A percentile compares a stretch with the other conserved stretches of the same genome.
These are phyloP conservation scores for Rhizomucor pusillus DNA, from an alignment of 371 early-diverging fungal species.

Conservation along the genomic window DNA sequence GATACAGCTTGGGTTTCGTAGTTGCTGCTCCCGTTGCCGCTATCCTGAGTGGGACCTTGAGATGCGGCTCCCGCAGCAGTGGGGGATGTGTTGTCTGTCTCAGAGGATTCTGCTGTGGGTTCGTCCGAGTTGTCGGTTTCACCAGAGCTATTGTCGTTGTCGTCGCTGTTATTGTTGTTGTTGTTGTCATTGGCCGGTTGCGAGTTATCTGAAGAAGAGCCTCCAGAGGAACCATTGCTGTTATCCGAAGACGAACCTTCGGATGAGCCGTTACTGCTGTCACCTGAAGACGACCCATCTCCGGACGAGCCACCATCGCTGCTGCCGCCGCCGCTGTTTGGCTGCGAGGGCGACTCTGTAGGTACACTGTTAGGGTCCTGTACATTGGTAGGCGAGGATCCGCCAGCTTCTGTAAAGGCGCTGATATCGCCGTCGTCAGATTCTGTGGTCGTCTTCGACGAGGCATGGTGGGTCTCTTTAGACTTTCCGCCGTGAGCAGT, in stretches of 20 bases:
- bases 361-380: slow-evolving; percentile 8
- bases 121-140: no score
- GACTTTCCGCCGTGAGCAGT: no score
- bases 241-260: background rate
- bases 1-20: slow-evolving; percentile 23
- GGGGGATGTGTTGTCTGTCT: background rate
- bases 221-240: no score
- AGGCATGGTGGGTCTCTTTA: no score
- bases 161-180: slow-evolving; percentile 2
- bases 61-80: background rate
- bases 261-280: slow-evolving; percentile 1
- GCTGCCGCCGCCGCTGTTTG: background rate
- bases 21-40: background rate
- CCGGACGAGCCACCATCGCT: background rate
- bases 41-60: background rate
- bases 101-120: no score
- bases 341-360: background rate
- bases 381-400: slow-evolving; percentile 2
- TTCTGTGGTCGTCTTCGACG: background rate
- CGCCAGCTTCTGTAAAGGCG: slow-evolving; percentile 8
- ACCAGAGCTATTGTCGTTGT: background rate
- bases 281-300: background rate
- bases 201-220: no score
- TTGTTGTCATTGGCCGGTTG: background rate
- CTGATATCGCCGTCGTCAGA: background rate